These are phyloP conservation scores for Kokia cookei DNA, from an alignment of 441 rosid species.

Conservation along the genomic window DNA sequence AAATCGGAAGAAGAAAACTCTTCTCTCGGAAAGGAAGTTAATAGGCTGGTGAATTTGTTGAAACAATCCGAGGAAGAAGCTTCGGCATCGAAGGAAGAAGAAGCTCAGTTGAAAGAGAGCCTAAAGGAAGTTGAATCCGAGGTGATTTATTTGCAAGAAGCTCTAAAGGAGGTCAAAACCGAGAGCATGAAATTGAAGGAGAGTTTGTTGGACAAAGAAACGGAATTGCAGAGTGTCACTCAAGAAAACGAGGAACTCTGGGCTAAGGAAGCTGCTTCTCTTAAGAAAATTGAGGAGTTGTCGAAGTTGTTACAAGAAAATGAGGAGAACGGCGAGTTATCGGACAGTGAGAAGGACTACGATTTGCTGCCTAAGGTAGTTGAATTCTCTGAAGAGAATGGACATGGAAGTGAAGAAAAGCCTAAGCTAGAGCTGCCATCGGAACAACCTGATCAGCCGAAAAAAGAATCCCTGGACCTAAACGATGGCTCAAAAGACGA, in stretches of 20 bases:
- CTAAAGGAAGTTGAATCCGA: slow-evolving; percentile 71
- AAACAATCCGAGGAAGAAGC: slow-evolving; percentile 58
- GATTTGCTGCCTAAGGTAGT: slow-evolving; percentile 91
- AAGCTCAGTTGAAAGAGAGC: slow-evolving; percentile 55
- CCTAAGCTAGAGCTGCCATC: slow-evolving; percentile 33
- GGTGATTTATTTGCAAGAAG: slow-evolving; percentile 59
- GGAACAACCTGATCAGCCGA: slow-evolving; percentile 25
- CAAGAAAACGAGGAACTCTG: slow-evolving; percentile 64
- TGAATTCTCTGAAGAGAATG: slow-evolving; percentile 90
- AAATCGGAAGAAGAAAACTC: slow-evolving; percentile 57
- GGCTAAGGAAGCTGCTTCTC: slow-evolving; percentile 50
- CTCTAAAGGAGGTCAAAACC: slow-evolving; percentile 53
- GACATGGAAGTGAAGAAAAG: slow-evolving; percentile 67
- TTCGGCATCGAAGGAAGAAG: slow-evolving; percentile 53
- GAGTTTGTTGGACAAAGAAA: slow-evolving; percentile 65
- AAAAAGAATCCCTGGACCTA: slow-evolving; percentile 34
- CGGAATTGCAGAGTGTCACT: slow-evolving; percentile 47
- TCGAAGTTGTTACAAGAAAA: slow-evolving; percentile 72
- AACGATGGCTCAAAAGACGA: slow-evolving; percentile 28
- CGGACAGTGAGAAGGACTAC: slow-evolving; percentile 87
- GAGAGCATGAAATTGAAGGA: slow-evolving; percentile 75
- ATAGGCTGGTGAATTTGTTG: slow-evolving; percentile 50
- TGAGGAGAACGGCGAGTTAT: slow-evolving; percentile 69
- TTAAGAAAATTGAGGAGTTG: slow-evolving; percentile 59
- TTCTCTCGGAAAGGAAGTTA: slow-evolving; percentile 45